Conservation (phyloP, 805 yeast genomes). For the Wickerhamiella slavikovae region DNA sequence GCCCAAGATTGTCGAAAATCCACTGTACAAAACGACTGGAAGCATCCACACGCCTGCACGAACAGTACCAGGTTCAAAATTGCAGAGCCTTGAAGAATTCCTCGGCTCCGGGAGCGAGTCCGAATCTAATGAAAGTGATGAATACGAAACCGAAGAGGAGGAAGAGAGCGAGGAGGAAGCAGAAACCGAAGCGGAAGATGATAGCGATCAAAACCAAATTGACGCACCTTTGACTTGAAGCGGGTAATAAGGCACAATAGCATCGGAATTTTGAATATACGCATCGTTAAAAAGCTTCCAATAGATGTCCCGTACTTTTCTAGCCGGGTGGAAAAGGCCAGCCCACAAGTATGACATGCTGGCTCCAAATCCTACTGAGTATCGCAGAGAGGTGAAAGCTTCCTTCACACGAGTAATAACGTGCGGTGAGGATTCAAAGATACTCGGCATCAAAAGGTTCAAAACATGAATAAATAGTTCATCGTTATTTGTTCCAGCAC, state of each 20-base stretch:
- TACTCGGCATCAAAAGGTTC: slow-evolving; percentile 68
- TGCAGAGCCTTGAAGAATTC: slow-evolving; percentile 1
- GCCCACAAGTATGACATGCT: slow-evolving; percentile 61
- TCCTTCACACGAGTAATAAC: slow-evolving; percentile 69
- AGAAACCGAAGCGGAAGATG: neutral
- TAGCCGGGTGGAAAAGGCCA: slow-evolving; percentile 87
- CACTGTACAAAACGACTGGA: too few relatives aligned
- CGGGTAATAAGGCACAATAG: slow-evolving; percentile 65
- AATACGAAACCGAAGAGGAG: neutral
- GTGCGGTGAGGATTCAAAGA: slow-evolving; percentile 90
- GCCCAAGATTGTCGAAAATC: too few relatives aligned
- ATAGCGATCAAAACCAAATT: neutral
- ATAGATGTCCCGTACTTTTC: slow-evolving; percentile 62
- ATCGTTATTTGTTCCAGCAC: slow-evolving; percentile 55
- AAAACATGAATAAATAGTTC: slow-evolving; percentile 69
- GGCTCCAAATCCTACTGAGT: slow-evolving; percentile 57
- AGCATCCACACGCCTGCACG: too few relatives aligned
- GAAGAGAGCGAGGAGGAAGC: neutral
- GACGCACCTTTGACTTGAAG: neutral
- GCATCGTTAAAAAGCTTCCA: slow-evolving; percentile 70
- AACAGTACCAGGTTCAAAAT: too few relatives aligned
- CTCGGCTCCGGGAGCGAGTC: neutral
- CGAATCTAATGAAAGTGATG: neutral
- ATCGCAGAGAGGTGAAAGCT: slow-evolving; percentile 51
- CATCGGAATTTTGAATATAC: slow-evolving; percentile 52